Percentiles rank a stretch among this genome's conserved stretches.
Conservation (phyloP, 768 basidiomycete genomes). For the Leucogyrophana mollusca region DNA sequence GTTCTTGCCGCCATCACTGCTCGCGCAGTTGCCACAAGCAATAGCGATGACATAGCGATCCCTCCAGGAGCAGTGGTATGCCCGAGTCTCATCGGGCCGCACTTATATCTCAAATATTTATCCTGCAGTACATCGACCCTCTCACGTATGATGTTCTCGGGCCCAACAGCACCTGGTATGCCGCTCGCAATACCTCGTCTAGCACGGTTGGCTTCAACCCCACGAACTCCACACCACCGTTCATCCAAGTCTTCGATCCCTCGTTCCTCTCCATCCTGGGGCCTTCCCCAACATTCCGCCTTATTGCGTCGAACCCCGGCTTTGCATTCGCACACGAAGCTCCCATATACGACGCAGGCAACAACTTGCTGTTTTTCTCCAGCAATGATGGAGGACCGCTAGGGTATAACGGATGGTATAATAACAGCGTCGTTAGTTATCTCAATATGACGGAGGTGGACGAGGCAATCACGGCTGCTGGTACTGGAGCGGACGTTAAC, state of each 20-base stretch:
- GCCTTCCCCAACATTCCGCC: constrained; percentile 47
- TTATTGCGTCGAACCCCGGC: constrained; percentile 57
- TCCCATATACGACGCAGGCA: constrained; percentile 56
- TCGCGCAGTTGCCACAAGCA: neutral
- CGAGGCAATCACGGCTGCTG: constrained; percentile 9
- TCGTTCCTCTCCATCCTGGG: constrained; percentile 60
- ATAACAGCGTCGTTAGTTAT: constrained; percentile 57
- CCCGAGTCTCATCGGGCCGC: neutral
- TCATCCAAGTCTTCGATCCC: constrained; percentile 53
- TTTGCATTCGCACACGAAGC: constrained; percentile 77
- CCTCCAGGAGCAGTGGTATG: constrained; percentile 4
- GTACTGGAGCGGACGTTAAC: constrained; percentile 33
- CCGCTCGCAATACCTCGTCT: constrained; percentile 21
- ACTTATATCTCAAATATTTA: neutral
- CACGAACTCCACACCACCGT: constrained; percentile 49
- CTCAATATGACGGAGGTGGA: constrained; percentile 52
- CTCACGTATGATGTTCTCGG: constrained; percentile 47
- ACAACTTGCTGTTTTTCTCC: constrained; percentile 66
- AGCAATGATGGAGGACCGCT: constrained; percentile 66
- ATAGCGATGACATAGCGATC: neutral
- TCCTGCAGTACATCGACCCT: constrained; percentile 46
- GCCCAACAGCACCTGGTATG: constrained; percentile 28
- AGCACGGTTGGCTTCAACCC: constrained; percentile 54
- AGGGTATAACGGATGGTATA: constrained; percentile 57
- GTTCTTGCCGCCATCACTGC: neutral